These are phyloP conservation scores for Scenedesmus sp. DNA, from an alignment of 163 green algal species.

Conservation along the genomic window DNA sequence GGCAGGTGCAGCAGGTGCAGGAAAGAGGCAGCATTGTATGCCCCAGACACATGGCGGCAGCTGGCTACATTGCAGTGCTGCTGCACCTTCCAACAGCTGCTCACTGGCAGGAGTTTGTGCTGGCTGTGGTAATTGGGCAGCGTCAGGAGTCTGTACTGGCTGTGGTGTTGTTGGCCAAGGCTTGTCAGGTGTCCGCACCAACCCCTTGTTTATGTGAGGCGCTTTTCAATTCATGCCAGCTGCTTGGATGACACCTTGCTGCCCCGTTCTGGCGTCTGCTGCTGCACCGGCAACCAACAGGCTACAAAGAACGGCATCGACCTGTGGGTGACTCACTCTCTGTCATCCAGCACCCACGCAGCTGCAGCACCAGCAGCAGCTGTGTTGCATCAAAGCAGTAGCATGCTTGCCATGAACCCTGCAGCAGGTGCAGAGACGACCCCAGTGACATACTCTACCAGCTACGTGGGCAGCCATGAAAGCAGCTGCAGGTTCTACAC, in stretches of 20 bases:
- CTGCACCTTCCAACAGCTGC: too few relatives aligned
- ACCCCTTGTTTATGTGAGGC: too few relatives aligned
- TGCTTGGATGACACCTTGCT: background rate
- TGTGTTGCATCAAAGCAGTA: background rate
- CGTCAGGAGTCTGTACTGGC: background rate
- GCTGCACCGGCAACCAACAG: constrained; percentile 55
- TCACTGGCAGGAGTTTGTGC: too few relatives aligned
- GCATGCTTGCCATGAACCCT: background rate
- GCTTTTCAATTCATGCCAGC: background rate
- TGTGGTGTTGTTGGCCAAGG: background rate
- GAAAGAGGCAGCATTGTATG: too few relatives aligned
- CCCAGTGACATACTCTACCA: background rate
- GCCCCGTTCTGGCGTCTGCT: background rate
- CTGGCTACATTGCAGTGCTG: too few relatives aligned
- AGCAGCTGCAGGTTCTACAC: background rate
- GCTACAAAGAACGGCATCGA: constrained; percentile 81
- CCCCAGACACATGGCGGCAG: too few relatives aligned
- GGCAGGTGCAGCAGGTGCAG: too few relatives aligned
- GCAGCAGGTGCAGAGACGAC: background rate
- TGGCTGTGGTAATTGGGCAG: too few relatives aligned
- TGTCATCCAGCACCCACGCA: constrained; percentile 46
- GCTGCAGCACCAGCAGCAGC: background rate
- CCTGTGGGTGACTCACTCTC: constrained; percentile 84
- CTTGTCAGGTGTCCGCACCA: background rate
- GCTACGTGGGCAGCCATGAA: background rate